These are phyloP conservation scores for Euryodendron excelsum DNA, from an alignment of 148 eudicot genomes.

Conservation along the genomic window DNA sequence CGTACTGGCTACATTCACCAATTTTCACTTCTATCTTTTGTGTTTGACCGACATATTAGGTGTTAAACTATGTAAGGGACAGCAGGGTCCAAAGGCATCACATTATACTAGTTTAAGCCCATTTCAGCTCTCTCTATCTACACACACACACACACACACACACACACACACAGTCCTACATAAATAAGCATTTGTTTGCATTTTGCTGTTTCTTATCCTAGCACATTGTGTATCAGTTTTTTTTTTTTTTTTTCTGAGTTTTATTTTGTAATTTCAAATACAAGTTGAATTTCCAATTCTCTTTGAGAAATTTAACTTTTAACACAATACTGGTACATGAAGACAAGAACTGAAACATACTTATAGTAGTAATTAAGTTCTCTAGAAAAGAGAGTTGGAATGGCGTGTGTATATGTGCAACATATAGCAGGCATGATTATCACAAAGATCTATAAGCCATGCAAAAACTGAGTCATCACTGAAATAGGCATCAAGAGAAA, in stretches of 20 bases:
- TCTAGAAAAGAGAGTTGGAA: neutral
- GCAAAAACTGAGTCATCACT: neutral
- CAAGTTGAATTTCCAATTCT: neutral
- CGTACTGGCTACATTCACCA: neutral
- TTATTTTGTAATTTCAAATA: neutral
- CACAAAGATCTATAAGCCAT: neutral
- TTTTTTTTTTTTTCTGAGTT: neutral
- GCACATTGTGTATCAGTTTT: neutral
- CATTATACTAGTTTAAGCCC: neutral
- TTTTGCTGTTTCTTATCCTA: neutral
- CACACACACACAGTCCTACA: too few relatives aligned
- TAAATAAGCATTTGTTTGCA: too few relatives aligned
- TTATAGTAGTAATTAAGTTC: neutral
- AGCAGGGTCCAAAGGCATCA: neutral
- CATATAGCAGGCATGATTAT: slow-evolving; percentile 2
- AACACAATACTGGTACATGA: neutral
- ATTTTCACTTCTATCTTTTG: neutral
- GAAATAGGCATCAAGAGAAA: neutral
- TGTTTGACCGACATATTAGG: neutral
- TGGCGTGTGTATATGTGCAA: neutral
- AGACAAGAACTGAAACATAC: neutral
- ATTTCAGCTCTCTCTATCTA: neutral
- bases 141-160: neutral
- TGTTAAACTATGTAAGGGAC: neutral
- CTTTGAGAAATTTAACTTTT: neutral